Evolutionary conservation across 1,139 yeast species (phyloP).

Genomic region (Candida neerlandica): DNA sequence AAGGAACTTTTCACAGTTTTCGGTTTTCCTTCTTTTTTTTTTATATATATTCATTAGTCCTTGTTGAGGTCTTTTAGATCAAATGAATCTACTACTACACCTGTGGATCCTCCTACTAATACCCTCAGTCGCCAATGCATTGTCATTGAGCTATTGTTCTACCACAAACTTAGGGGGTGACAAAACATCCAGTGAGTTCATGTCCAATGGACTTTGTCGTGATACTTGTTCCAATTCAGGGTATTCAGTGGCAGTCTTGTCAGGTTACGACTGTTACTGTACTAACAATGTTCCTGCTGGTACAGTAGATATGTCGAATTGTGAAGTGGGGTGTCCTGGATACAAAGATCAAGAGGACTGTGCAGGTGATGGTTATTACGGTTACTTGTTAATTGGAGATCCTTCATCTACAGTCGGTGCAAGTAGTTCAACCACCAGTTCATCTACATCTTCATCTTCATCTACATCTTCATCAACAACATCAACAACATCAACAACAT

Average conservation of each 20-base stretch:
- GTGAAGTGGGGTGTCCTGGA: constrained; percentile 57
- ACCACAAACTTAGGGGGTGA: constrained; percentile 35
- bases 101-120: not conserved
- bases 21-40: not conserved
- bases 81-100: constrained; percentile 2
- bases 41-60: too few species aligned
- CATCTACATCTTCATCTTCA: not conserved
- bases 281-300: constrained; percentile 52
- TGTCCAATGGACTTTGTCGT: constrained; percentile 61
- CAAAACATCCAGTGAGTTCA: constrained; percentile 23
- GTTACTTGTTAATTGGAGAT: constrained; percentile 34
- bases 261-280: constrained; percentile 60
- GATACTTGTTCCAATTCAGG: constrained; percentile 45
- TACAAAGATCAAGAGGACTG: constrained; percentile 33
- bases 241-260: constrained; percentile 59
- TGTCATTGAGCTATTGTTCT: constrained; percentile 45
- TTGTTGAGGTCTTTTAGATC: not conserved
- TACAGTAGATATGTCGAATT: constrained; percentile 34
- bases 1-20: not conserved
- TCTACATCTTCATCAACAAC: not conserved
- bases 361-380: constrained; percentile 36
- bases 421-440: constrained; percentile 9
- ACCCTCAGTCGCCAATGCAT: constrained; percentile 6
- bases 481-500: constrained; percentile 7
- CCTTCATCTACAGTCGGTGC: constrained; percentile 24